phyloP scores from a whole-genome alignment of 1,139 yeast genomes.

The Zygosaccharomyces pseudobailii region DNA sequence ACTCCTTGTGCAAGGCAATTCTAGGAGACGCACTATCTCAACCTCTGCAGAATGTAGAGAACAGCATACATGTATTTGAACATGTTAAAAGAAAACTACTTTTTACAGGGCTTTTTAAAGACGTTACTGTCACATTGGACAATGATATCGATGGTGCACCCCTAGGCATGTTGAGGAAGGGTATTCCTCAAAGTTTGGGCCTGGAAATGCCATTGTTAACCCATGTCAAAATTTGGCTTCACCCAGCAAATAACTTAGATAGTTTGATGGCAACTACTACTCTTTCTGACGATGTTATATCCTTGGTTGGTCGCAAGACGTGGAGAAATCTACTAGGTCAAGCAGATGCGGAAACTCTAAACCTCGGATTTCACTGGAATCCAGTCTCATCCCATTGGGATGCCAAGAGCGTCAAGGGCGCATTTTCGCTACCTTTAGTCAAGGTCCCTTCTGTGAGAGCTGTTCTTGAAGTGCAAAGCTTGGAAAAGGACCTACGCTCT shows the following conservation, averaged over 20 bases:
- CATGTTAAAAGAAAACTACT: constrained; percentile 17
- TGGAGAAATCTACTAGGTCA: constrained; percentile 30
- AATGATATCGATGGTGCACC: constrained; percentile 14
- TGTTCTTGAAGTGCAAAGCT: constrained; percentile 25
- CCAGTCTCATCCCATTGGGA: constrained; percentile 24
- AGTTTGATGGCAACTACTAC: constrained; percentile 9
- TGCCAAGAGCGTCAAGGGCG: constrained; percentile 26
- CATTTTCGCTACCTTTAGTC: constrained; percentile 28
- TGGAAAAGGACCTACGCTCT: constrained; percentile 21
- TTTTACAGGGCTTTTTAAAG: constrained; percentile 21
- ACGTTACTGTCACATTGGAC: constrained; percentile 18
- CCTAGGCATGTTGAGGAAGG: constrained; percentile 7
- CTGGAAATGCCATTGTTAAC: constrained; percentile 28
- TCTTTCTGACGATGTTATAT: constrained; percentile 9
- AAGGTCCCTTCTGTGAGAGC: constrained; percentile 29
- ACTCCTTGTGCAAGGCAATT: constrained; percentile 19
- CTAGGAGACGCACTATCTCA: constrained; percentile 17
- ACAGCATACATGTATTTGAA: constrained; percentile 15
- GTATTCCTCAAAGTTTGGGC: constrained; percentile 12
- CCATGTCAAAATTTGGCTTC: constrained; percentile 24
- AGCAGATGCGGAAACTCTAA: constrained; percentile 30
- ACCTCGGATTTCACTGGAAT: constrained; percentile 28
- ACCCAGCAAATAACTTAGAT: constrained; percentile 21
- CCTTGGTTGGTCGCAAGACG: constrained; percentile 9
- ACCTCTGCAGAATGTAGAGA: constrained; percentile 20